Evolutionary conservation across 2,329 filamentous ascomycete species (phyloP).

Genomic region (Neonectria hederae): DNA sequence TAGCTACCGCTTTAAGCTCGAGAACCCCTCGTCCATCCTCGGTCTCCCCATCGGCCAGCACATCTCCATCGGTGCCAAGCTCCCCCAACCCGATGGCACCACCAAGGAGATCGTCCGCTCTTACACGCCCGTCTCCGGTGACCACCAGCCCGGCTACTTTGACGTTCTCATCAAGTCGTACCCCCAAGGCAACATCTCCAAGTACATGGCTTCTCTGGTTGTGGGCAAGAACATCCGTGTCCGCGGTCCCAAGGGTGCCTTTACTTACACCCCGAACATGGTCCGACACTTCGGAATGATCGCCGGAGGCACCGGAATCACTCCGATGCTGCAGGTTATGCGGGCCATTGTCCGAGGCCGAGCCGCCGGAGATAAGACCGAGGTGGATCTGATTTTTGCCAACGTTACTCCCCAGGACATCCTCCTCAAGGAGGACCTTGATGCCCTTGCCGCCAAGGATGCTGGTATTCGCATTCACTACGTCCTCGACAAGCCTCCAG

Average conservation of each 20-base stretch:
- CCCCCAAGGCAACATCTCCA: conserved; percentile 96
- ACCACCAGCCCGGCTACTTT: conserved; percentile 89
- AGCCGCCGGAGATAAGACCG: conserved; percentile 80
- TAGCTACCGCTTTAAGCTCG: conserved; percentile 92
- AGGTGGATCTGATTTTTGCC: conserved; percentile 95
- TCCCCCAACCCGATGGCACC: conserved; percentile 73
- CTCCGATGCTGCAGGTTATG: conserved; percentile 96
- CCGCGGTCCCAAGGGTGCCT: conserved; percentile 94
- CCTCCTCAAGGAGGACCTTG: conserved; percentile 90
- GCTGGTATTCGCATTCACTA: conserved; percentile 88
- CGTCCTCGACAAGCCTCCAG: conserved; percentile 94
- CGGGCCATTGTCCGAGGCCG: conserved; percentile 88
- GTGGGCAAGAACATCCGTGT: conserved; percentile 91
- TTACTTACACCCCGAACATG: conserved; percentile 98
- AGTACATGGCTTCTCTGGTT: conserved; percentile 83
- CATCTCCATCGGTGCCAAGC: conserved; percentile 90
- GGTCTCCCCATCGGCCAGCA: conserved; percentile 98
- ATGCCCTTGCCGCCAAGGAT: conserved; percentile 80
- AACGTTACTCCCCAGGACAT: conserved; percentile 96
- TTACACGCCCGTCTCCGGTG: conserved; percentile 91
- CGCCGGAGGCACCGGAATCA: conserved; percentile 96
- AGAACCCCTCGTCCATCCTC: conserved; percentile 79
- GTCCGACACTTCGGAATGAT: conserved; percentile 97
- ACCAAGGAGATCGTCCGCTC: conserved; percentile 88
- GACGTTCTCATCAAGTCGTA: conserved; percentile 99